Base-by-base conservation (phyloP, 108 stramenopile species). In the Skeletonema tropicum region DNA sequence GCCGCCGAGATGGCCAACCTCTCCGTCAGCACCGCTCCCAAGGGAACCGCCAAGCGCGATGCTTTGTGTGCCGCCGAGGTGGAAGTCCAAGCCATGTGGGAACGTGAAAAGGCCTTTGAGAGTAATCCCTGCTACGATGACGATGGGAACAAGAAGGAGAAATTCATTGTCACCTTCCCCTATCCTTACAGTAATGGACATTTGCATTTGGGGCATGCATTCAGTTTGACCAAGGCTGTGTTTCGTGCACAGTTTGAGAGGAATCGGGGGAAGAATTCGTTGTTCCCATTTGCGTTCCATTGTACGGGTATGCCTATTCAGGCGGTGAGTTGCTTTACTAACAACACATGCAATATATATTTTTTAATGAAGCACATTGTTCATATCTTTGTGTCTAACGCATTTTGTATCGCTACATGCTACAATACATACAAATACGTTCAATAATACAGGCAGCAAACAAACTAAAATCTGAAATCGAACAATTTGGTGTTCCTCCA, bases 231-330 rank as follows among this genome's bases (percentile, higher is more conserved):
- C 80, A 99, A 99, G 91, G 97, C 97, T 2, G 89, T 97, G 14
- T 98, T 98, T 70, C 81, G 94, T 38, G 96, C 96, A 5, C 90
- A 93, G 69, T 99, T 84, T 87, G 92, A 99, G 80, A 88, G 96
- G 41, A 89, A 98, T 59, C 86, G 86, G 75, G 99, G 98, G 33
- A 91, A 95, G 74, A 96, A 98, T 77, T 97, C 96, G 8, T 73
- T 98, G 62, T 99, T 97, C 70, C 99, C 99, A 39, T 99, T 99
- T 83, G 99, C 94, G 15, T 98, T 98, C 73, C 99, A 99, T 87
- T 98, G 98, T 82, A 99, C 99, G 1, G 99, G 99, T 58, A 98
- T 98, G 97, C 99, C 99, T 21, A 99, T 99, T 77, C 97, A 98
- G 90, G 97, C 97, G 63, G 91, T 92, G 80, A 73, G 91, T 86